These are phyloP conservation scores for Sugiyamaella valdiviana DNA, from an alignment of 805 yeast genomes.

Conservation along the genomic window DNA sequence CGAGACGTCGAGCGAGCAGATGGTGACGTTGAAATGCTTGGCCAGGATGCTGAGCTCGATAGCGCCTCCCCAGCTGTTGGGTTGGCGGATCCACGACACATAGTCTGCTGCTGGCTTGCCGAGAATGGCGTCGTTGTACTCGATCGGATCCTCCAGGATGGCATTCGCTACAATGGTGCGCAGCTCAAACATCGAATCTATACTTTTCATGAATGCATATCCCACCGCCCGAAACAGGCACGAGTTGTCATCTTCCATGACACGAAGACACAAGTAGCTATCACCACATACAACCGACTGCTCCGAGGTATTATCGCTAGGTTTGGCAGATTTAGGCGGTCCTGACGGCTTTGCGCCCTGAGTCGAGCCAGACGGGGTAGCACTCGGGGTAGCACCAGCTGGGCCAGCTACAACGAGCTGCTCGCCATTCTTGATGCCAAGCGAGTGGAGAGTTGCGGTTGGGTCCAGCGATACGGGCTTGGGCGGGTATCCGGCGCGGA, in stretches of 20 bases:
- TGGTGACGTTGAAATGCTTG: constrained; percentile 43
- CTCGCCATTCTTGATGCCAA: constrained; percentile 55
- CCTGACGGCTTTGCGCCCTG: background rate
- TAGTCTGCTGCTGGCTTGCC: constrained; percentile 48
- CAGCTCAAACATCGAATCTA: constrained; percentile 42
- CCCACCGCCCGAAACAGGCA: constrained; percentile 66
- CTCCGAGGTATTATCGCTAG: constrained; percentile 7
- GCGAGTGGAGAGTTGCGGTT: constrained; percentile 24
- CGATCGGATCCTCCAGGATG: constrained; percentile 39
- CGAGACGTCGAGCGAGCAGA: constrained; percentile 60
- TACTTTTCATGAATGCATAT: constrained; percentile 42
- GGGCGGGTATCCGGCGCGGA: constrained; percentile 62
- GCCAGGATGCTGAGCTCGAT: constrained; percentile 64
- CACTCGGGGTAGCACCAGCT: background rate
- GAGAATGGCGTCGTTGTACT: constrained; percentile 51
- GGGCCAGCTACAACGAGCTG: constrained; percentile 37
- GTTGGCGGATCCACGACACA: constrained; percentile 52
- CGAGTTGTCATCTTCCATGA: constrained; percentile 71
- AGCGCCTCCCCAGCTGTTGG: constrained; percentile 78
- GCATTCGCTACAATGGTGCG: constrained; percentile 46
- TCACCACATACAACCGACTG: constrained; percentile 19
- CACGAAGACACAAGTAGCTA: constrained; percentile 43
- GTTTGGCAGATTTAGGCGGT: background rate
- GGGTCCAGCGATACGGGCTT: constrained; percentile 35
- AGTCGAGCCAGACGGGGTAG: background rate